Evolutionary conservation across 257 asterid genomes (phyloP).

Genomic region (Gentiana macrophylla): DNA sequence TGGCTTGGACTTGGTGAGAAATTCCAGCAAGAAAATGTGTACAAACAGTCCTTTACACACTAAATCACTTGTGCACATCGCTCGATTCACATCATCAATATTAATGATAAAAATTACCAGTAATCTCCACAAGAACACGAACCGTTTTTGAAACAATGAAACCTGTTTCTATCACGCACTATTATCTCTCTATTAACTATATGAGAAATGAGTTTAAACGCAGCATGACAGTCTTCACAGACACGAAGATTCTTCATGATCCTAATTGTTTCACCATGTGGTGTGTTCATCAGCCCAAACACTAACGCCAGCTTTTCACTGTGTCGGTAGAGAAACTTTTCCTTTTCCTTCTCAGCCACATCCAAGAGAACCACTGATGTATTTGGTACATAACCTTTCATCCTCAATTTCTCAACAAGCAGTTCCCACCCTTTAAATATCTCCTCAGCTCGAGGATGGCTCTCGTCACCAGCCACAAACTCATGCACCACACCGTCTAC

Average conservation of each 20-base stretch:
- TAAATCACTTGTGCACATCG: too few relatives aligned
- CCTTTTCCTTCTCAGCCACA: constrained; percentile 43
- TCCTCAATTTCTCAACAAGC: constrained; percentile 27
- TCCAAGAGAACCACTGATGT: constrained; percentile 42
- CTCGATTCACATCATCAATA: too few relatives aligned
- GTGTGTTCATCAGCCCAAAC: constrained; percentile 38
- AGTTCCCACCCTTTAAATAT: constrained; percentile 29
- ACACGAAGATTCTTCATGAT: constrained; percentile 59
- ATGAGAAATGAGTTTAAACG: constrained; percentile 52
- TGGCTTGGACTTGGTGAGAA: constrained; percentile 56
- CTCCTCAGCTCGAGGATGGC: constrained; percentile 37
- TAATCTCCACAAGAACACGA: constrained; percentile 53
- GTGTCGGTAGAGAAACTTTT: constrained; percentile 34
- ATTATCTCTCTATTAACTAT: constrained; percentile 36
- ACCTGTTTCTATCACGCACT: constrained; percentile 44
- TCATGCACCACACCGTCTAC: constrained; percentile 41
- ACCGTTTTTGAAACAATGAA: constrained; percentile 52
- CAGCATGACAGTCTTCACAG: constrained; percentile 49
- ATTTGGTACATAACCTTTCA: constrained; percentile 50
- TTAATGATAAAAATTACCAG: constrained; percentile 23
- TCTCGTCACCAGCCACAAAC: constrained; percentile 61
- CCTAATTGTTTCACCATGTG: constrained; percentile 38
- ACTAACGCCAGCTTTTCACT: constrained; percentile 60
- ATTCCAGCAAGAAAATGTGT: too few relatives aligned
- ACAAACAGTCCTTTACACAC: too few relatives aligned